Evolutionary conservation across 1,284 basidiomycete species (phyloP), one percentile per base, ranked within the genome.

Genomic region (Tilletia indica): DNA sequence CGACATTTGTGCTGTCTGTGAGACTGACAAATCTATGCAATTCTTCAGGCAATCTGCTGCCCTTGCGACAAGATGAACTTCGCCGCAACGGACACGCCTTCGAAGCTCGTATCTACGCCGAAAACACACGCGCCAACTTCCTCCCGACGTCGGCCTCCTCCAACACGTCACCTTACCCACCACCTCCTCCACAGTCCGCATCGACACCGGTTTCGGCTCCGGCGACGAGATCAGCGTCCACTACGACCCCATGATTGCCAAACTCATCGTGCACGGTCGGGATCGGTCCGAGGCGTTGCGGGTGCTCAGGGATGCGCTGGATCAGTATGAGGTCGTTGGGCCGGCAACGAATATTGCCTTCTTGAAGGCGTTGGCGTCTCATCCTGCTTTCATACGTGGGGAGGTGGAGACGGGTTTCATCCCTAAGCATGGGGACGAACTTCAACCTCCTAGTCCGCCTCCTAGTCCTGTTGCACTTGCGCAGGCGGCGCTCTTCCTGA

Each of bases 61-160:
- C 93, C 6, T 86, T 94, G 48, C 80, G 85, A 0, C 94, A 97
- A 85, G 87, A 89, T 0, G 86, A 90, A 47, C 90, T 97, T 70
- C 91, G 91, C 21, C 90, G 93, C 70, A 89, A 92, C 3, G 94
- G 95, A 1, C 94, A 97, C 79, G 92, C 94, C 0, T 97, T 97
- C 78, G 94, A 97, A 86, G 94, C 93, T 14, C 90, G 94, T n/a
- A 95, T 97, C 77, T 97, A 97, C 83, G 95, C 94, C 5, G 94
- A 97, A 85, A 93, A 94, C 78, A 76, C 80, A 2, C 71, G 75
- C 34, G 74, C 74, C 14, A 73, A 73, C 48, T 97, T 97, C 86
- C 88, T 97, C 4, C 94, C 0, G 94, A 97, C 81, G 93, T 93
- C 21, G 94, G 94, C 0, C 87, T 87, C 6, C 87, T 97, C 3